phyloP scores from a whole-genome alignment of 305 asterid species.

The Fraxinus nigra region DNA sequence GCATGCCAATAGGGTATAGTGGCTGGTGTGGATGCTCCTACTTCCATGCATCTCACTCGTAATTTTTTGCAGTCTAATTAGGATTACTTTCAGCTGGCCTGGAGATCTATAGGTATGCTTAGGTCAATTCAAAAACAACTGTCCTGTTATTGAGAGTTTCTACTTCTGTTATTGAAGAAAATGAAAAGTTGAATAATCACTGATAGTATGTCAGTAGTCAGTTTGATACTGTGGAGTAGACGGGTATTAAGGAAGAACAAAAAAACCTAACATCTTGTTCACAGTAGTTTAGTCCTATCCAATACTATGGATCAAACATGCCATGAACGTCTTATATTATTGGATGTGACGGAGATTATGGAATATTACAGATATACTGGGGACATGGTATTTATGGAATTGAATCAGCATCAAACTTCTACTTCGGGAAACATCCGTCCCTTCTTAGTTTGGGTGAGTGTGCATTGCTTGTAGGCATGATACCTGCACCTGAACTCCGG shows the following conservation, averaged over 20 bases:
- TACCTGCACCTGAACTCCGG: constrained; percentile 32
- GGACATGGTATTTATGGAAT: constrained; percentile 40
- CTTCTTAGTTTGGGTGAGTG: constrained; percentile 36
- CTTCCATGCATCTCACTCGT: neutral
- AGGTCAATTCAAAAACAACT: neutral
- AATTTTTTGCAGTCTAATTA: neutral
- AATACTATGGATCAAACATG: neutral
- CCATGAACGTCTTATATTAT: neutral
- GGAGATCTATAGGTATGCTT: neutral
- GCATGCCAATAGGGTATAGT: neutral
- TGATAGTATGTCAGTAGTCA: neutral
- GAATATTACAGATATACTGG: constrained; percentile 30
- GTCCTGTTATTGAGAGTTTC: neutral
- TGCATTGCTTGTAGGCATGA: constrained; percentile 35
- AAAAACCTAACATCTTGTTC: neutral
- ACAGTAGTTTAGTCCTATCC: neutral
- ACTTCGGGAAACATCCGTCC: constrained; percentile 31
- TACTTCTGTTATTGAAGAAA: neutral
- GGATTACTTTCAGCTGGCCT: neutral
- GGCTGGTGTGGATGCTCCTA: neutral
- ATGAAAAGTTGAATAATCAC: neutral
- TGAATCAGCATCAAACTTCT: constrained; percentile 31
- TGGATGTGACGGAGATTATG: neutral
- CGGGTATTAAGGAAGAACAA: neutral
- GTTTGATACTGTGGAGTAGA: neutral